Evolutionary conservation across 208 protist genomes (phyloP).

Genomic region (Crithidia expoeki): DNA sequence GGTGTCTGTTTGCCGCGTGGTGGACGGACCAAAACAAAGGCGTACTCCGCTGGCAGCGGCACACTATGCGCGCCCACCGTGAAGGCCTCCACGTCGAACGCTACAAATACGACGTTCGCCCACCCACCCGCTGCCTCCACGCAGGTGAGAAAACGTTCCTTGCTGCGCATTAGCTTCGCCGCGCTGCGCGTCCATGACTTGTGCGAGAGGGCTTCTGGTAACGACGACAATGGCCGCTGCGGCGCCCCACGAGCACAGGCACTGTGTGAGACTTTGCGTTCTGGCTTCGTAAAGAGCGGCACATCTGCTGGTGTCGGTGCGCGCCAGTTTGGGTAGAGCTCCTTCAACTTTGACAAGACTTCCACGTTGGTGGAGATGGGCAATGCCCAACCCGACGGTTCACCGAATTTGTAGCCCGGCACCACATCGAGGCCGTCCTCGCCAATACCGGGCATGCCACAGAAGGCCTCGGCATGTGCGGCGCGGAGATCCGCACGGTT

Average conservation of each 20-base stretch:
- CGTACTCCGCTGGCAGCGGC: slow-evolving; percentile 56
- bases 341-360: slow-evolving; percentile 35
- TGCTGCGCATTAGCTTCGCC: slow-evolving; percentile 35
- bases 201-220: not conserved
- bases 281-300: slow-evolving; percentile 31
- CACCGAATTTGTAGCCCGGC: slow-evolving; percentile 43
- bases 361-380: slow-evolving; percentile 35
- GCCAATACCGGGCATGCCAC: not conserved
- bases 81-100: slow-evolving; percentile 56
- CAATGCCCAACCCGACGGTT: slow-evolving; percentile 49
- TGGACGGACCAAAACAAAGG: slow-evolving; percentile 30
- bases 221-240: not conserved
- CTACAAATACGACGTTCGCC: slow-evolving; percentile 41
- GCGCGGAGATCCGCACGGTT: slow-evolving; percentile 38
- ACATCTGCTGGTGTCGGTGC: slow-evolving; percentile 36
- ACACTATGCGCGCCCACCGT: slow-evolving; percentile 20
- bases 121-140: slow-evolving; percentile 47
- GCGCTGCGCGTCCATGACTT: slow-evolving; percentile 14
- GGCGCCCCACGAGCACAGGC: too few species aligned
- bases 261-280: not conserved
- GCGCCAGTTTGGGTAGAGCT: slow-evolving; percentile 35
- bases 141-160: slow-evolving; percentile 25
- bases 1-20: too few species aligned
- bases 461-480: slow-evolving; percentile 15
- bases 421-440: slow-evolving; percentile 41